Base-by-base conservation (phyloP, 2,329 filamentous ascomycete species). In the Colletotrichum somersetense region DNA sequence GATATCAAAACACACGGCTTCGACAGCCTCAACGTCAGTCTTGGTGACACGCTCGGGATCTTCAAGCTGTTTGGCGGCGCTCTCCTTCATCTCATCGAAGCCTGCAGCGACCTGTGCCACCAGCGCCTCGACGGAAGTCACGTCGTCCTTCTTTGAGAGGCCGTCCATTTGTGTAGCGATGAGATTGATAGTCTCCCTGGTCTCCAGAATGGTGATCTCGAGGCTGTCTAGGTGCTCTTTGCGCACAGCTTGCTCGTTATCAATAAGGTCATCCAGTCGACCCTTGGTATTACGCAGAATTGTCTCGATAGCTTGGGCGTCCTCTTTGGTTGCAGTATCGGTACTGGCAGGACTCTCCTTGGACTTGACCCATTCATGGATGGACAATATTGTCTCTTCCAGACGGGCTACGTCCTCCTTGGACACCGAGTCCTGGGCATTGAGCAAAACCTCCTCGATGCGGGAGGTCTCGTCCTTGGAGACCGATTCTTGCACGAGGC, bases 301-400 rank as follows among this genome's bases (percentile, higher is more conserved):
- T 0, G 93, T 97, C 81, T 98, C 96, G 71, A 98, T 95, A 14
- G 94, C 94, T 73, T 96, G 91, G 0, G 95, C 93, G 76, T 98
- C 95, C 75, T 97, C 94, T 78, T 93, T 93, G 42, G 87, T 90
- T 7, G 92, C 91, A 2, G 86, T 80, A 48, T 91, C 89, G 3
- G 77, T 77, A 5, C 73, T 68, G 18, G 63, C 50, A 70, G 81
- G 44, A 46, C 74, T 67, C 16, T 48, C 52, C 38, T 71, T 67
- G n/a, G 46, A 35, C 26, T 61, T 71, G n/a, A 93, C 84, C 11
- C 87, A 86, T 14, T 86, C 87, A 72, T 92, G 89, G 18, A 74
- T 62, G 14, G 33, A 20, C 11, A 42, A 42, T 14, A 74, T 81
- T 76, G 87, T 87, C 53, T 87, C 84, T 74, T 91, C 87, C 80